Base-by-base conservation (phyloP, 306 rosid species). In the Begonia loranthoides region DNA sequence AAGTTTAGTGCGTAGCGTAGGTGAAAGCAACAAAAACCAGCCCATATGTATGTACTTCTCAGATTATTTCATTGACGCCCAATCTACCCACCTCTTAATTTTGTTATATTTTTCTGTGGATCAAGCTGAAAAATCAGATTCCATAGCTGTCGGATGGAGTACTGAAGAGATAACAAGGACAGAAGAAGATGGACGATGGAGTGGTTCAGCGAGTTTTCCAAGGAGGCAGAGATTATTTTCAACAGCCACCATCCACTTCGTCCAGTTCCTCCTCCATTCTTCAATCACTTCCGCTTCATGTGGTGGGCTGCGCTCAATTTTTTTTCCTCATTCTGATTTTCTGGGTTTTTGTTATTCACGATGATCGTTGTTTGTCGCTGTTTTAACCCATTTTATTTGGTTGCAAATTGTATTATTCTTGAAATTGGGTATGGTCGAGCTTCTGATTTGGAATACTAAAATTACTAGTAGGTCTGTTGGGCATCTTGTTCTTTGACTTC, bases 171-270 rank as follows among this genome's bases (percentile, higher is more conserved):
- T 3, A 43, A 43, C 13, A 43, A 43, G 47, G 19, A 49, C 5
- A 49, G 52, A 44, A 12, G 24, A 41, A 19, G 14, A 78, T 92
- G 99, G 99, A 86, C 33, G 84, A 86, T 13, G 94, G 78, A 61
- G 93, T 92, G 63, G 96, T 86, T 51, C 84, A 92, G 78, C 81
- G 96, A 41, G 99, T 92, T n/a, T 87, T 92, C 69, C 95, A 86
- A 54, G 95, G 95, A 70, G 99, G 99, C 53, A 95, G 99, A 60
- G 96, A 92, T 55, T 92, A 63, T 60, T 86, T 66, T 52, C 99
- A 92, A 13, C 95, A 92, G 34, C 96, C 80, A 43, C 86, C 95
- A 61, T 80, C 95, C 46, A 78, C 99, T 64, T 82, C 97, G 22
- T 77, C 86, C 21, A 79, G 81, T 8, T 84, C 95, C 10, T 84